Percentiles rank a stretch among this genome's conserved stretches.
These are phyloP conservation scores for Hippophae tibetana DNA, from an alignment of 306 rosid species.

Conservation along the genomic window DNA sequence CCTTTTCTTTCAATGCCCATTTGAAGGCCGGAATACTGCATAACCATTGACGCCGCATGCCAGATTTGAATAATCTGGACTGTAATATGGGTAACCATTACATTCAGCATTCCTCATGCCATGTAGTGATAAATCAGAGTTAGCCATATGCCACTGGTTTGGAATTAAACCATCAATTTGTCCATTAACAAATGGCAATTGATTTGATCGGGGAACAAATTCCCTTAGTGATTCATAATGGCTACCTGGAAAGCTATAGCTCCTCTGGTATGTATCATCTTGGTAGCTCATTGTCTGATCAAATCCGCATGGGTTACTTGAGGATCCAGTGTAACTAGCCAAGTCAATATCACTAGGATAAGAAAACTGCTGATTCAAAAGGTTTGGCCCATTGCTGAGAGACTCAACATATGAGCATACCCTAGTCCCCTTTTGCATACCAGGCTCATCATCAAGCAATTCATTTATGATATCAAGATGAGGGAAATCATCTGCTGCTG, in stretches of 20 bases:
- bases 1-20: constrained; percentile 49
- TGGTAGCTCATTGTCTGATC: constrained; percentile 77
- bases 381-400: constrained; percentile 37
- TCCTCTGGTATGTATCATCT: constrained; percentile 53
- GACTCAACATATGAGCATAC: constrained; percentile 33
- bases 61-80: constrained; percentile 63
- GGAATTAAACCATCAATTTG: constrained; percentile 61
- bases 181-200: constrained; percentile 48
- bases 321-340: constrained; percentile 50
- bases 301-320: constrained; percentile 65
- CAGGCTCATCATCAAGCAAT: constrained; percentile 77
- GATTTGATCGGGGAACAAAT: constrained; percentile 38
- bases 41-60: constrained; percentile 60
- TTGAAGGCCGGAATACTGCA: constrained; percentile 72
- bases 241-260: constrained; percentile 35
- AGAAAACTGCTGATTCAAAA: constrained; percentile 59
- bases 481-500: constrained; percentile 62
- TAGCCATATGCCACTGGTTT: constrained; percentile 65
- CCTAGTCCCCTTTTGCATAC: constrained; percentile 27
- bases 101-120: constrained; percentile 51
- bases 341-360: constrained; percentile 56
- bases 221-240: constrained; percentile 54
- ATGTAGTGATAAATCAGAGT: constrained; percentile 44
- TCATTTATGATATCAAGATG: constrained; percentile 96
- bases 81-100: constrained; percentile 51